A percentile compares a stretch with the other conserved stretches of the same genome.
phyloP scores from a whole-genome alignment of 2,329 filamentous ascomycete species.

The Parasarocladium wereldwijsianum region DNA sequence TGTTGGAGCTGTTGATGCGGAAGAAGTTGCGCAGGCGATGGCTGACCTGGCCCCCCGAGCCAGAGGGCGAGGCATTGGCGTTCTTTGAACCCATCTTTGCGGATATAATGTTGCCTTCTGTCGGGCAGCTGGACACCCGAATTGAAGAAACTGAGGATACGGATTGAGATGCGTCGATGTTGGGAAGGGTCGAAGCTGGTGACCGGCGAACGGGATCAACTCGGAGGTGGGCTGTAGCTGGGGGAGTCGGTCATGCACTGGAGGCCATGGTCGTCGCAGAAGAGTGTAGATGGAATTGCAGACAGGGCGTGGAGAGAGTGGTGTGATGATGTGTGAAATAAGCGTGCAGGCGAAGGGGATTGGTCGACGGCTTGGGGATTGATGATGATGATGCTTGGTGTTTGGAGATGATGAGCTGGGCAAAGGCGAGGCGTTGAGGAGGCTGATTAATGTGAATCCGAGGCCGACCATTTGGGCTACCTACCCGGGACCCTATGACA shows the following conservation, averaged over 20 bases:
- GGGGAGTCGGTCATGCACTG: slow-evolving; percentile 16
- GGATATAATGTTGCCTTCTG: slow-evolving; percentile 7
- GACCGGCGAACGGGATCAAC: not conserved
- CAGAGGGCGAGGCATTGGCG: slow-evolving; percentile 35
- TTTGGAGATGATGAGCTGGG: too few relatives aligned
- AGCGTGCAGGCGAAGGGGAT: slow-evolving; percentile 4
- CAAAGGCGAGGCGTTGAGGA: too few relatives aligned
- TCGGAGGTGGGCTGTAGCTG: slow-evolving; percentile 4
- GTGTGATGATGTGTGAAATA: slow-evolving; percentile 2
- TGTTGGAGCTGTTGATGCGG: slow-evolving; percentile 42
- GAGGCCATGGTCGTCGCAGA: slow-evolving; percentile 22
- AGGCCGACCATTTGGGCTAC: too few relatives aligned
- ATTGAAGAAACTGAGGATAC: too few relatives aligned
- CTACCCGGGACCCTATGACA: too few relatives aligned
- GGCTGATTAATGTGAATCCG: too few relatives aligned
- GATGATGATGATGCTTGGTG: slow-evolving; percentile 5
- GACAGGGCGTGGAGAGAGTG: slow-evolving; percentile 3
- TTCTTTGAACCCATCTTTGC: slow-evolving; percentile 28
- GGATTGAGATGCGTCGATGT: too few relatives aligned
- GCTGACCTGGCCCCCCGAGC: slow-evolving; percentile 42
- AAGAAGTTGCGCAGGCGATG: slow-evolving; percentile 60
- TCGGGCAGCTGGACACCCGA: too few relatives aligned
- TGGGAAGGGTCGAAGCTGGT: not conserved
- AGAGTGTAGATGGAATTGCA: slow-evolving; percentile 5
- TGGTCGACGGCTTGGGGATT: slow-evolving; percentile 5